Evolutionary conservation across 768 basidiomycete species (phyloP).

Genomic region (Rhodosporidiobolus odoratus): DNA sequence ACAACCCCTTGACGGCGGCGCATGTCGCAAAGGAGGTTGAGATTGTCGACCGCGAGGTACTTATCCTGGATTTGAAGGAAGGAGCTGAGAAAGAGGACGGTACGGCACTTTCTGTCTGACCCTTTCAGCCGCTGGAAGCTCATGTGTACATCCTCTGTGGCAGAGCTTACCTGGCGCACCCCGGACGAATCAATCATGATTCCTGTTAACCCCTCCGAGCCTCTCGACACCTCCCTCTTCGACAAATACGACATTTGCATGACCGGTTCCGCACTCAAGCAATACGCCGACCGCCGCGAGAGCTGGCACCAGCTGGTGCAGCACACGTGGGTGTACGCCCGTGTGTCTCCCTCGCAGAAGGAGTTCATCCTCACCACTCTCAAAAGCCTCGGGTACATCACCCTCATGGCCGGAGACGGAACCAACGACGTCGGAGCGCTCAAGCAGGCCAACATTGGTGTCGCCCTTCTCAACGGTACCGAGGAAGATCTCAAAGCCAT

Average conservation of each 20-base stretch:
- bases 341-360: constrained; percentile 92
- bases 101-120: constrained; percentile 49
- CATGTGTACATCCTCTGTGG: too few species aligned
- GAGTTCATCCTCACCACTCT: constrained; percentile 88
- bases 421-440: constrained; percentile 98
- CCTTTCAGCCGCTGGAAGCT: too few species aligned
- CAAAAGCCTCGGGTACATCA: constrained; percentile 80
- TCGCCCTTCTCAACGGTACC: constrained; percentile 85
- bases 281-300: constrained; percentile 64
- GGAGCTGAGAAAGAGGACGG: constrained; percentile 65
- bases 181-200: constrained; percentile 89
- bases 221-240: constrained; percentile 71
- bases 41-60: constrained; percentile 88
- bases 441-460: constrained; percentile 95
- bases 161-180: constrained; percentile 85
- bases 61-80: constrained; percentile 86
- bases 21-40: constrained; percentile 96
- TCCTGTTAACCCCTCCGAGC: constrained; percentile 70
- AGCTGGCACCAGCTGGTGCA: constrained; percentile 75
- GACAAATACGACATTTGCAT: constrained; percentile 91
- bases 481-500: constrained; percentile 87
- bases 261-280: constrained; percentile 87
- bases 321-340: constrained; percentile 97
- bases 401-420: constrained; percentile 97
- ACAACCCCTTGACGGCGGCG: constrained; percentile 92